Conservation (phyloP, 2,329 filamentous ascomycete species). For the Alternaria alternata region DNA sequence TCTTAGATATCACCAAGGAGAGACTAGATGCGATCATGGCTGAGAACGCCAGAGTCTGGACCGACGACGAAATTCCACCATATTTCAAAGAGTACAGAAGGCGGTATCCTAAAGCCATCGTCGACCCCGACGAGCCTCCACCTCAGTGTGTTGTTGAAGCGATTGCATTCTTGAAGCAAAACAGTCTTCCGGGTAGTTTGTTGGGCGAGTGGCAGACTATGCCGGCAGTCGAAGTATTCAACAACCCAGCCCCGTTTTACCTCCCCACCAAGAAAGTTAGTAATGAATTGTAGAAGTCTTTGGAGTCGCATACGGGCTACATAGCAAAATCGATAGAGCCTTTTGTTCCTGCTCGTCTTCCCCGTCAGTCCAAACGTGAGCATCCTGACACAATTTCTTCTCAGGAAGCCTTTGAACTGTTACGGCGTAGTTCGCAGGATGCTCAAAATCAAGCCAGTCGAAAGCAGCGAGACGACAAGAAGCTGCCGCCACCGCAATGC, state of each 20-base stretch:
- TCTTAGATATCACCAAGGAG: slow-evolving; percentile 19
- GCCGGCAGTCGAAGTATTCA: slow-evolving; percentile 19
- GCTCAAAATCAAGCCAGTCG: neutral
- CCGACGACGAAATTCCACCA: slow-evolving; percentile 14
- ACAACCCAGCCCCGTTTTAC: neutral
- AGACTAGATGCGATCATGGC: slow-evolving; percentile 13
- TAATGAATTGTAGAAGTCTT: slow-evolving; percentile 7
- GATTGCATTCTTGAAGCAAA: slow-evolving; percentile 25
- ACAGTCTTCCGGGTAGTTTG: slow-evolving; percentile 26
- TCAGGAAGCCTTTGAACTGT: neutral
- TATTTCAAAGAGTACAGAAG: slow-evolving; percentile 18
- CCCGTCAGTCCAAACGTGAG: neutral
- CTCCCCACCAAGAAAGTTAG: neutral
- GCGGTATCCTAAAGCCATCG: slow-evolving; percentile 7
- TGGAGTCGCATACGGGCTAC: neutral
- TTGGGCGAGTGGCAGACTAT: slow-evolving; percentile 23
- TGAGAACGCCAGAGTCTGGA: slow-evolving; percentile 17
- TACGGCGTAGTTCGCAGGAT: neutral
- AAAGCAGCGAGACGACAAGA: neutral
- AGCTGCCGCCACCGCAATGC: neutral
- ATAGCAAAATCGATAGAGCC: neutral
- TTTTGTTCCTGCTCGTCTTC: neutral
- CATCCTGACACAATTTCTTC: neutral
- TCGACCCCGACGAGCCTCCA: slow-evolving; percentile 31
- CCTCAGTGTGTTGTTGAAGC: slow-evolving; percentile 20